A percentile compares a stretch with the other conserved stretches of the same genome.
Conservation (phyloP, 1,139 yeast genomes). For the Sugiyamaella xylanicola region DNA sequence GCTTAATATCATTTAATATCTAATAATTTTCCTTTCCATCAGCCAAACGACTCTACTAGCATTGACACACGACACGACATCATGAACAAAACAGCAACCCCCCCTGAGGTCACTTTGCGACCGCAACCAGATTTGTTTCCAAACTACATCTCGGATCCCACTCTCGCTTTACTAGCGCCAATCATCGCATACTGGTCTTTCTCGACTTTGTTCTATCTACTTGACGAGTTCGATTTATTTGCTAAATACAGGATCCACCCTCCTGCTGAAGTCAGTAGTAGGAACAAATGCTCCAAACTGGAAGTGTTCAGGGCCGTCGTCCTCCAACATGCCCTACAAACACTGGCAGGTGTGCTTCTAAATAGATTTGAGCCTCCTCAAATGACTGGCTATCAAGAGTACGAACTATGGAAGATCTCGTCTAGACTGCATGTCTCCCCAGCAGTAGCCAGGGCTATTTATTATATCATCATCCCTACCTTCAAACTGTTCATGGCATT, state of each 20-base stretch:
- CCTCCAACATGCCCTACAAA: conserved; percentile 80
- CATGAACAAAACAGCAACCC: conserved; percentile 13
- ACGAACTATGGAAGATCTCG: conserved; percentile 66
- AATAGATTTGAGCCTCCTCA: conserved; percentile 62
- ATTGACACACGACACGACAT: background rate
- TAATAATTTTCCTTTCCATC: background rate
- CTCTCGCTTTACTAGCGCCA: conserved; percentile 72
- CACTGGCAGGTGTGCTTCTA: conserved; percentile 63
- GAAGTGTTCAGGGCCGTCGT: conserved; percentile 82
- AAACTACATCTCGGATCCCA: conserved; percentile 66
- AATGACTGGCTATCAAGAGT: conserved; percentile 71
- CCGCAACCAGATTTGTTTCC: conserved; percentile 45
- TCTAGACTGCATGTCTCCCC: conserved; percentile 37
- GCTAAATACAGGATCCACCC: conserved; percentile 90
- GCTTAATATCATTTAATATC: too few relatives aligned
- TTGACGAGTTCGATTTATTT: conserved; percentile 73
- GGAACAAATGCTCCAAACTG: conserved; percentile 70
- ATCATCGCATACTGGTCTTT: conserved; percentile 81
- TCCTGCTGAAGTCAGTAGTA: conserved; percentile 71
- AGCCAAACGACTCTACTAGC: background rate
- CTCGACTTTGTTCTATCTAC: conserved; percentile 69
- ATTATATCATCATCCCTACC: conserved; percentile 48
- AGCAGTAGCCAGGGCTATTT: conserved; percentile 26
- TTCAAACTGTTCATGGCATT: conserved; percentile 64
- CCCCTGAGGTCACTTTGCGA: conserved; percentile 25